Conservation (phyloP, 305 asterid species). For the Rubia occidens region DNA sequence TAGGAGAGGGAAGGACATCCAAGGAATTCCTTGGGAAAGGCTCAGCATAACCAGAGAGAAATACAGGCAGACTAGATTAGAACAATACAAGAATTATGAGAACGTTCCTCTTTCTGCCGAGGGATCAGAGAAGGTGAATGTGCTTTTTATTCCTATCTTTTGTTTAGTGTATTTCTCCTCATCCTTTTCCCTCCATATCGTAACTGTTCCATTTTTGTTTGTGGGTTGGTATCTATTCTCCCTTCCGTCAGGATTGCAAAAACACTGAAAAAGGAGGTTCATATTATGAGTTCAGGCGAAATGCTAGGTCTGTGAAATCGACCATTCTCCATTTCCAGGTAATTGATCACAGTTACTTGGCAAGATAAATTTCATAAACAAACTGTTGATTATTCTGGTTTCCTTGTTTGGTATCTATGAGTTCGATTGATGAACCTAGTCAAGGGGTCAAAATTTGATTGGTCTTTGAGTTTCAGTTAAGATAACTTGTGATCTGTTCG, state of each 20-base stretch:
- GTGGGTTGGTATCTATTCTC: not conserved
- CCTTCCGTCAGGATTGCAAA: constrained; percentile 53
- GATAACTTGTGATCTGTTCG: not conserved
- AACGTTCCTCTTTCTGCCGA: constrained; percentile 74
- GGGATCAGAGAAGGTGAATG: constrained; percentile 53
- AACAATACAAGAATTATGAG: constrained; percentile 72
- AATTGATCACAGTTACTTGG: not conserved
- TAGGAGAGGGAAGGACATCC: constrained; percentile 77
- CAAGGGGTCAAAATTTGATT: not conserved
- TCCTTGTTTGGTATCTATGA: not conserved
- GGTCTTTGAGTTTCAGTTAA: not conserved
- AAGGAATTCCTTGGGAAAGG: constrained; percentile 91
- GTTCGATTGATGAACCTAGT: not conserved
- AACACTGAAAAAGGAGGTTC: constrained; percentile 41
- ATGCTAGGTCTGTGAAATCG: constrained; percentile 70
- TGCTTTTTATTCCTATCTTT: not conserved
- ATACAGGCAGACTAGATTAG: constrained; percentile 68
- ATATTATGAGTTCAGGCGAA: constrained; percentile 59
- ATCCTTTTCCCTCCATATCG: not conserved
- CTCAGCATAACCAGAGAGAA: constrained; percentile 73
- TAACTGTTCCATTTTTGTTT: constrained; percentile 2
- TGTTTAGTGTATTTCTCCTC: not conserved
- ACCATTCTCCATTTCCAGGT: constrained; percentile 85
- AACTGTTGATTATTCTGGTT: not conserved
- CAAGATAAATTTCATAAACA: not conserved